phyloP scores from a whole-genome alignment of 306 rosid species.

The Prunus salicina region DNA sequence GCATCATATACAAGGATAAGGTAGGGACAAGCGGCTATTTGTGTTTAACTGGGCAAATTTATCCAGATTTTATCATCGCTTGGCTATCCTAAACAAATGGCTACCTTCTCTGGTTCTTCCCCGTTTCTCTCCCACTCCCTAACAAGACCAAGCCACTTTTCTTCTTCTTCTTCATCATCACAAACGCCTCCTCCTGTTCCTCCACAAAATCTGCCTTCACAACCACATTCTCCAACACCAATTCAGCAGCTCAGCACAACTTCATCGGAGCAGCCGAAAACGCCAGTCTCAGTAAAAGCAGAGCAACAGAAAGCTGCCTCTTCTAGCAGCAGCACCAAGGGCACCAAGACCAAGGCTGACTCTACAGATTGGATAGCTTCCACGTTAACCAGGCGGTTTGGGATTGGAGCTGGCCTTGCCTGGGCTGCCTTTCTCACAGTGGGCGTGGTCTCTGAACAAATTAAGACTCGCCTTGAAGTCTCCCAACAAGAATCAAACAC shows the following conservation, averaged over 20 bases:
- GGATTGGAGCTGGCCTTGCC: constrained; percentile 94
- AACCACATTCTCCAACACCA: constrained; percentile 41
- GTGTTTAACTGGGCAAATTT: constrained; percentile 13
- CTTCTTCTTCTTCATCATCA: constrained; percentile 48
- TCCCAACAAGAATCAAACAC: constrained; percentile 82
- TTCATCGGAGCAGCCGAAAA: constrained; percentile 40
- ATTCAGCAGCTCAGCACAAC: constrained; percentile 36
- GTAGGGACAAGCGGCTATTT: constrained; percentile 31
- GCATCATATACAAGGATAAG: constrained; percentile 39
- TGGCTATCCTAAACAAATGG: constrained; percentile 43
- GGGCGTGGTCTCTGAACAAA: constrained; percentile 89
- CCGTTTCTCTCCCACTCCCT: constrained; percentile 61
- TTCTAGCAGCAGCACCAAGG: not conserved
- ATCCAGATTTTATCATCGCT: constrained; percentile 11
- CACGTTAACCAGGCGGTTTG: constrained; percentile 74
- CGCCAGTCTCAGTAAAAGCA: constrained; percentile 32
- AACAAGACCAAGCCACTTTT: constrained; percentile 55
- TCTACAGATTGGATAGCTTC: constrained; percentile 94
- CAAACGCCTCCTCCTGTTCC: constrained; percentile 50
- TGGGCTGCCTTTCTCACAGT: constrained; percentile 85
- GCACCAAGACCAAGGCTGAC: constrained; percentile 46
- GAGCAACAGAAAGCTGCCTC: constrained; percentile 40
- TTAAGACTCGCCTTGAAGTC: constrained; percentile 90
- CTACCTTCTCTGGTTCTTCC: constrained; percentile 67
- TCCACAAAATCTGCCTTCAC: constrained; percentile 41